A percentile compares a stretch with the other conserved stretches of the same genome.
Evolutionary conservation across 1,284 basidiomycete species (phyloP).

Genomic region (Butyriboletus appendiculatus): DNA sequence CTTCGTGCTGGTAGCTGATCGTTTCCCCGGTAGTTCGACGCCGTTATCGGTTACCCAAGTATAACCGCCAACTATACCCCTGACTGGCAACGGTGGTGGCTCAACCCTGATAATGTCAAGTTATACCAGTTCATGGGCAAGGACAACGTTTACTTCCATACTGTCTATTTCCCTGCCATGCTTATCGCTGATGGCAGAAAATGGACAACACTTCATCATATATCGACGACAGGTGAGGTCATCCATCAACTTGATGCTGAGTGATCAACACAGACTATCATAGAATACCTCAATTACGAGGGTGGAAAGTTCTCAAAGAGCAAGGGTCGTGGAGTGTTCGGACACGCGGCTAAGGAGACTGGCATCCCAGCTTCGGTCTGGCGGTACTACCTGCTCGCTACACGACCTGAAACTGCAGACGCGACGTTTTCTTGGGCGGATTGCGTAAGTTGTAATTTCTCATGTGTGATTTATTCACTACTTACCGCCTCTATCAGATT

Average conservation of each 20-base stretch:
- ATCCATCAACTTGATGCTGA: not conserved
- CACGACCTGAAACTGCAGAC: conserved; percentile 92
- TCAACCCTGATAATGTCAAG: conserved; percentile 88
- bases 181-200: conserved; percentile 87
- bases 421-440: conserved; percentile 98
- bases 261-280: conserved; percentile 2
- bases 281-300: conserved; percentile 98
- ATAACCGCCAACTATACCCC: conserved; percentile 96
- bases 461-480: not conserved
- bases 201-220: conserved; percentile 95
- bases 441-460: conserved; percentile 55
- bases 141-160: conserved; percentile 98
- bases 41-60: conserved; percentile 96
- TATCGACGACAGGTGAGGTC: conserved; percentile 87
- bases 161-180: conserved; percentile 92
- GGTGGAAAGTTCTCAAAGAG: conserved; percentile 99
- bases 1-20: conserved; percentile 9
- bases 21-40: conserved; percentile 76
- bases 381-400: conserved; percentile 95
- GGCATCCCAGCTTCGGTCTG: conserved; percentile 94
- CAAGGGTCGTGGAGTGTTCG: conserved; percentile 96
- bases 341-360: conserved; percentile 91
- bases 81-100: conserved; percentile 99
- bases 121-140: conserved; percentile 99
- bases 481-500: conserved; percentile 49